Conservation (phyloP, 2,329 filamentous ascomycete species). For the Penicillium sp. region DNA sequence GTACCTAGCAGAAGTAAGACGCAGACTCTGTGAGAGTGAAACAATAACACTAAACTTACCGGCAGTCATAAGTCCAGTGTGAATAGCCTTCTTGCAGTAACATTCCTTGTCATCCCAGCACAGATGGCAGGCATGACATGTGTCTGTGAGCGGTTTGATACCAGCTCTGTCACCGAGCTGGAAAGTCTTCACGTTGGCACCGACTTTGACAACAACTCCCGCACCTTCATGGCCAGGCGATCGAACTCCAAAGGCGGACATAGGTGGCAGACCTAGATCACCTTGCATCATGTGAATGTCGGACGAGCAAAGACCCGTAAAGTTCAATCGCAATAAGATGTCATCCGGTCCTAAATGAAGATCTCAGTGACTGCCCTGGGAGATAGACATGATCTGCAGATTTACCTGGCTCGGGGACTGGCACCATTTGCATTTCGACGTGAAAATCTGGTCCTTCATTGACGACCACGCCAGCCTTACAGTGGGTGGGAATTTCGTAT, state of each 20-base stretch:
- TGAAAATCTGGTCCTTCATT: constrained; percentile 52
- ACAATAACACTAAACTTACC: constrained; percentile 21
- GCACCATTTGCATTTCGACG: constrained; percentile 49
- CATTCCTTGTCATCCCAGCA: constrained; percentile 55
- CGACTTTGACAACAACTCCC: constrained; percentile 57
- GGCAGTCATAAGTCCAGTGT: constrained; percentile 44
- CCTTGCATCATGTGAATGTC: constrained; percentile 59
- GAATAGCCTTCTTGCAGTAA: constrained; percentile 37
- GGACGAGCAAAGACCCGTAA: constrained; percentile 57
- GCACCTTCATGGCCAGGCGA: constrained; percentile 58
- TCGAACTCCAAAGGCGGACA: constrained; percentile 45
- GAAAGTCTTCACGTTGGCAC: constrained; percentile 52
- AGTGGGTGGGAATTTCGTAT: constrained; percentile 45
- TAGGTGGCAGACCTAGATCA: constrained; percentile 51
- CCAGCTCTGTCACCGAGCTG: constrained; percentile 56
- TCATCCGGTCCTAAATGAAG: constrained; percentile 49
- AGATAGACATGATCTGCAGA: not conserved
- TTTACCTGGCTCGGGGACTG: constrained; percentile 50
- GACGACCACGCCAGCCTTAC: constrained; percentile 52
- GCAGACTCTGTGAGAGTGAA: not conserved
- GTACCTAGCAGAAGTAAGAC: constrained; percentile 38
- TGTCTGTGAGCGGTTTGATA: constrained; percentile 52
- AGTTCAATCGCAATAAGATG: constrained; percentile 56
- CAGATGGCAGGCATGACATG: constrained; percentile 51
- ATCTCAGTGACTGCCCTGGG: not conserved